These are phyloP conservation scores for Arctium minus DNA, from an alignment of 129 eudicot species.

Conservation along the genomic window DNA sequence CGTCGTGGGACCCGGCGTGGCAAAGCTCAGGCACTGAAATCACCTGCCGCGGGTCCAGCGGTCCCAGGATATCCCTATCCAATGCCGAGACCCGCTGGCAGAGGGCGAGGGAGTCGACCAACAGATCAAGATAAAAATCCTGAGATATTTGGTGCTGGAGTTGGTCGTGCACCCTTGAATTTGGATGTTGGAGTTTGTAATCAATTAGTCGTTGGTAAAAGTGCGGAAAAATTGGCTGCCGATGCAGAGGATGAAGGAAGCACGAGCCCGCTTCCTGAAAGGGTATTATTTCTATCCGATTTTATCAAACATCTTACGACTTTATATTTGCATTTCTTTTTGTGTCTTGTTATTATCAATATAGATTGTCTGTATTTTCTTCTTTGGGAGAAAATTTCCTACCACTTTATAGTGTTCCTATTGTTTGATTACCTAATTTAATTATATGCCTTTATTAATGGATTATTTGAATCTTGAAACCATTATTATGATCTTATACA, in stretches of 20 bases:
- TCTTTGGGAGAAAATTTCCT: neutral
- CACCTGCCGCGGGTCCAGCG: conserved; percentile 25
- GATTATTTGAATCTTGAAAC: too few species aligned
- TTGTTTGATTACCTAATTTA: neutral
- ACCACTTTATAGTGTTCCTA: neutral
- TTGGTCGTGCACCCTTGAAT: conserved; percentile 28
- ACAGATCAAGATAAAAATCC: conserved; percentile 37
- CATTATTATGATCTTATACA: too few species aligned
- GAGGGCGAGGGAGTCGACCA: conserved; percentile 45
- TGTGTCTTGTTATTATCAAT: neutral
- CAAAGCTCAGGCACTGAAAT: conserved; percentile 33
- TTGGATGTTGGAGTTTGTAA: conserved; percentile 33
- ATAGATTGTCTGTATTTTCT: neutral
- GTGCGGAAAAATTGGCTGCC: conserved; percentile 38
- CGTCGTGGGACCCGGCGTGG: conserved; percentile 52
- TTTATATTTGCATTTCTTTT: neutral
- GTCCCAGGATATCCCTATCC: conserved; percentile 33
- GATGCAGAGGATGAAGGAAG: conserved; percentile 54
- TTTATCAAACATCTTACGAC: neutral
- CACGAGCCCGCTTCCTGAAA: conserved; percentile 49
- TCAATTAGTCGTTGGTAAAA: conserved; percentile 34
- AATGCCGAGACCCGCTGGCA: conserved; percentile 55
- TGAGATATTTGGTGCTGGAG: conserved; percentile 27
- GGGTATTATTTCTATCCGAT: conserved; percentile 24
- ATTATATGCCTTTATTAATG: neutral